Conservation (phyloP, 2,329 filamentous ascomycete species). For the Magnaporthiopsis poae region DNA sequence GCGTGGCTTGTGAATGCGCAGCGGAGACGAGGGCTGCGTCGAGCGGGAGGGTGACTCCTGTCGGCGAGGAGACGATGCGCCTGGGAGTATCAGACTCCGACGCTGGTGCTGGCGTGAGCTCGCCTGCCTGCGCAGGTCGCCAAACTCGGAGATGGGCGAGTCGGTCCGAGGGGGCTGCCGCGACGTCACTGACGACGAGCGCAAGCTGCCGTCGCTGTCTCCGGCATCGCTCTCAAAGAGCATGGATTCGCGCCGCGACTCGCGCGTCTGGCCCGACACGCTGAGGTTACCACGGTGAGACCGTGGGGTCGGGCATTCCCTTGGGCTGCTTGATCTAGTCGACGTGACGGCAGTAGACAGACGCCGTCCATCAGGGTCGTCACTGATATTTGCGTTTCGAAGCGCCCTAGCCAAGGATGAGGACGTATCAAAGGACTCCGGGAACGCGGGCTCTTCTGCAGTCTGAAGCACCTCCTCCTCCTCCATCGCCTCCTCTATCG, state of each 20-base stretch:
- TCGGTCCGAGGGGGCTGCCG: conserved; percentile 63
- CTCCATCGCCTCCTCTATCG: conserved; percentile 31
- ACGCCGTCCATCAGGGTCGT: conserved; percentile 29
- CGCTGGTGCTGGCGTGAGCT: conserved; percentile 77
- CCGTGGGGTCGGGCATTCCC: conserved; percentile 80
- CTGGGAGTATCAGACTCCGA: conserved; percentile 72
- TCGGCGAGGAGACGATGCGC: conserved; percentile 67
- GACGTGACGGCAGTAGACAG: conserved; percentile 59
- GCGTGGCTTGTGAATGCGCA: conserved; percentile 76
- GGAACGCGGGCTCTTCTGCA: conserved; percentile 39
- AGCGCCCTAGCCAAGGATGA: conserved; percentile 49
- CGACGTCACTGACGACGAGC: conserved; percentile 67
- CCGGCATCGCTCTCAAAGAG: conserved; percentile 74
- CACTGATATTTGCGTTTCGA: conserved; percentile 31
- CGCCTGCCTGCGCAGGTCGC: conserved; percentile 62
- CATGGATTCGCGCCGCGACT: conserved; percentile 68
- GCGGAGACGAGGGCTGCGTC: conserved; percentile 59
- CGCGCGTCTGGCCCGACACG: conserved; percentile 46
- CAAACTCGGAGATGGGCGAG: conserved; percentile 81
- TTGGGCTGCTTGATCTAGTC: conserved; percentile 79
- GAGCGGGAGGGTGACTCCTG: conserved; percentile 80
- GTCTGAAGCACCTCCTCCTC: conserved; percentile 34
- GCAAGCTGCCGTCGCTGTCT: conserved; percentile 79
- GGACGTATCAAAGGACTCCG: conserved; percentile 48
- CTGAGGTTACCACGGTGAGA: conserved; percentile 59